Conservation (phyloP, 371 early-diverging fungal species). For the Saksenaea vasiformis region DNA sequence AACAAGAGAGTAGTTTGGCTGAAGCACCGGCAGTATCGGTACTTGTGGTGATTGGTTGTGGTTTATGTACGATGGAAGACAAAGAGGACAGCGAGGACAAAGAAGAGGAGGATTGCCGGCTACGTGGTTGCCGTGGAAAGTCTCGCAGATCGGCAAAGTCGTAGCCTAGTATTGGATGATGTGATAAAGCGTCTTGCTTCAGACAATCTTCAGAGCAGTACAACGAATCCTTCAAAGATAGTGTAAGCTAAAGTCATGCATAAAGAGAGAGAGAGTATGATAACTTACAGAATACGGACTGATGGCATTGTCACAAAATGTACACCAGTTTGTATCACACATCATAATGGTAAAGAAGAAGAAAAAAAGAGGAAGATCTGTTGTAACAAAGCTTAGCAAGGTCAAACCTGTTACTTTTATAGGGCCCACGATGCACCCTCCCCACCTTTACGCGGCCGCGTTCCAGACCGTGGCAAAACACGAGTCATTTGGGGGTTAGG, state of each 20-base stretch:
- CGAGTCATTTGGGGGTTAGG: not conserved
- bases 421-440: not conserved
- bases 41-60: not conserved
- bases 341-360: not conserved
- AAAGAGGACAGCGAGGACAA: not conserved
- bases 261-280: not conserved
- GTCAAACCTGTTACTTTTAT: not conserved
- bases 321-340: constrained; percentile 3
- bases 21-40: too few relatives aligned
- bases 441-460: not conserved
- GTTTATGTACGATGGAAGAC: not conserved
- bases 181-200: constrained; percentile 19
- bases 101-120: not conserved
- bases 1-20: not conserved
- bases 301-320: not conserved
- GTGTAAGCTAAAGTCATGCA: not conserved
- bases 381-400: not conserved
- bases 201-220: constrained; percentile 33
- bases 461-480: constrained; percentile 5
- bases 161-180: constrained; percentile 25
- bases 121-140: constrained; percentile 8
- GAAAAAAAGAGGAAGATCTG: not conserved
- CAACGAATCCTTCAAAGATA: constrained; percentile 16
- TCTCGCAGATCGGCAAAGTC: constrained; percentile 18
- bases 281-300: constrained; percentile 1